These are phyloP conservation scores for Penicillium sp. DNA, from an alignment of 2,329 filamentous ascomycete species.

Conservation along the genomic window DNA sequence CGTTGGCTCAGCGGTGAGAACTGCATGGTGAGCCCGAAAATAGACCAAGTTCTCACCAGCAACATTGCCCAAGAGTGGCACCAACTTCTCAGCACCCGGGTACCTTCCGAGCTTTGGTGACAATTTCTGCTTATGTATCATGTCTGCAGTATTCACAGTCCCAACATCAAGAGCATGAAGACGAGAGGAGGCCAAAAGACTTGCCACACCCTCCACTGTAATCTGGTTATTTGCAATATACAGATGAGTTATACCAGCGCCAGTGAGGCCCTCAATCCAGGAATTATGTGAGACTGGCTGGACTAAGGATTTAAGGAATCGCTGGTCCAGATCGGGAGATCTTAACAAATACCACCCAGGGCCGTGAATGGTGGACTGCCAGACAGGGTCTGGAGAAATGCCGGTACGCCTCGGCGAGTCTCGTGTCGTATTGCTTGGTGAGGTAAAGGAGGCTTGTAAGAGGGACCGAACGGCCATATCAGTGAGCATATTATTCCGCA, in stretches of 20 bases:
- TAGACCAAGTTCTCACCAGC: slow-evolving; percentile 52
- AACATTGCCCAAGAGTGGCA: slow-evolving; percentile 49
- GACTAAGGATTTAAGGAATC: slow-evolving; percentile 50
- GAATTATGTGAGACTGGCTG: slow-evolving; percentile 52
- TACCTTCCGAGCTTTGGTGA: slow-evolving; percentile 25
- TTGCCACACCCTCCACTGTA: slow-evolving; percentile 55
- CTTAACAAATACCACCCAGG: slow-evolving; percentile 25
- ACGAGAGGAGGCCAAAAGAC: slow-evolving; percentile 50
- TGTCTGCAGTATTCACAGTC: slow-evolving; percentile 41
- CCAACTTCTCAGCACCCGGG: slow-evolving; percentile 55
- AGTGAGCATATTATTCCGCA: slow-evolving; percentile 57
- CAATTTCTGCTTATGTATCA: slow-evolving; percentile 22
- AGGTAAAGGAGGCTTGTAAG: slow-evolving; percentile 51
- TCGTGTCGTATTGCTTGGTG: slow-evolving; percentile 11
- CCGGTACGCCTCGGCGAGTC: slow-evolving; percentile 6
- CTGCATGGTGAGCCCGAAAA: slow-evolving; percentile 54
- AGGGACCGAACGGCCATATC: slow-evolving; percentile 54
- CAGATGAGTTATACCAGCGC: slow-evolving; percentile 58
- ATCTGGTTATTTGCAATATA: slow-evolving; percentile 57
- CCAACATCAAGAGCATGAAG: slow-evolving; percentile 58
- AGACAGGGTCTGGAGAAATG: slow-evolving; percentile 9
- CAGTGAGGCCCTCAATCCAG: slow-evolving; percentile 54
- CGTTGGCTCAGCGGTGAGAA: slow-evolving; percentile 50
- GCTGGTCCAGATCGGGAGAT: slow-evolving; percentile 43
- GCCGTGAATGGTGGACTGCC: slow-evolving; percentile 8